phyloP scores from a whole-genome alignment of 441 rosid species.

The Monsonia emarginata region DNA sequence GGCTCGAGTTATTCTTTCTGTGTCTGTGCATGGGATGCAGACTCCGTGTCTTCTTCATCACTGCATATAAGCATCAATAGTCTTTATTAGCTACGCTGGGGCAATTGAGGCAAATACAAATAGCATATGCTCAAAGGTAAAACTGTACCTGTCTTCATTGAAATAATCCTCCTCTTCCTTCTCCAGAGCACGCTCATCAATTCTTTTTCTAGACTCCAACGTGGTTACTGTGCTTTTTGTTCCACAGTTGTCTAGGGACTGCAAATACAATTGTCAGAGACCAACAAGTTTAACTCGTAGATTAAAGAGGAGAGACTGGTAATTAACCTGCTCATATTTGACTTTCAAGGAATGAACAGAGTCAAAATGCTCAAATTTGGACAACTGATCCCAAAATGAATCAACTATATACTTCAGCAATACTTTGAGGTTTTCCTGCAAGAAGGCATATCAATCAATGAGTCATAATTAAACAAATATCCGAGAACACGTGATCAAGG shows the following conservation, averaged over 20 bases:
- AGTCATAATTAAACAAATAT: constrained; percentile 6
- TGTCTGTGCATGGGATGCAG: constrained; percentile 43
- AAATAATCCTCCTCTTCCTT: constrained; percentile 99
- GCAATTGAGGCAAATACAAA: constrained; percentile 10
- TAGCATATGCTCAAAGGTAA: constrained; percentile 7
- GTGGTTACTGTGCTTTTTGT: constrained; percentile 42
- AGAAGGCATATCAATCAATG: constrained; percentile 16
- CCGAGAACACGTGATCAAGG: constrained; percentile 7
- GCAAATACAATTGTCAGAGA: constrained; percentile 25
- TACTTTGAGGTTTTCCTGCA: constrained; percentile 71
- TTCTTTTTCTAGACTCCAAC: constrained; percentile 52
- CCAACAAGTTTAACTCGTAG: not conserved
- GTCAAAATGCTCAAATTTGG: constrained; percentile 57
- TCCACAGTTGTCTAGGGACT: constrained; percentile 73
- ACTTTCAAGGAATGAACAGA: constrained; percentile 69
- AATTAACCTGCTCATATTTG: constrained; percentile 84
- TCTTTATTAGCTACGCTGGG: constrained; percentile 15
- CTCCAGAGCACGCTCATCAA: constrained; percentile 81
- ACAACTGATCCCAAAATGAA: constrained; percentile 80
- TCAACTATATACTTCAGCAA: constrained; percentile 71
- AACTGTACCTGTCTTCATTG: constrained; percentile 70
- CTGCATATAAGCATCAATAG: constrained; percentile 32
- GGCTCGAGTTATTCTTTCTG: no score
- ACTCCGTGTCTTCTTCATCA: constrained; percentile 88
- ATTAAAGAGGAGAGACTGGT: constrained; percentile 10